phyloP scores from a whole-genome alignment of 768 basidiomycete genomes.

The Calvatia gigantea region DNA sequence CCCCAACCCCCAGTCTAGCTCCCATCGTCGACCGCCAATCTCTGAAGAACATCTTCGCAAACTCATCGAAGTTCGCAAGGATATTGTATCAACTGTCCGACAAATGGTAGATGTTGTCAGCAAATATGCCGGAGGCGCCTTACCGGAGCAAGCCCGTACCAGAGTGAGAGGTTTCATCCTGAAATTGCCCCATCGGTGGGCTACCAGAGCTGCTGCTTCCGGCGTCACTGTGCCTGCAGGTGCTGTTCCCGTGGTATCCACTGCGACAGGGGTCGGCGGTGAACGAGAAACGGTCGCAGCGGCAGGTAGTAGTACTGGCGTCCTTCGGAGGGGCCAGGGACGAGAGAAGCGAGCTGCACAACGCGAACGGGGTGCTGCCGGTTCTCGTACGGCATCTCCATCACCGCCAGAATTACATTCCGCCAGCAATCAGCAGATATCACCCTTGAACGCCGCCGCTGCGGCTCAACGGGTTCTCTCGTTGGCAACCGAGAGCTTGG shows the following conservation, averaged over 20 bases:
- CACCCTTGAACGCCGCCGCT: conserved; percentile 56
- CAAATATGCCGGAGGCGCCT: conserved; percentile 80
- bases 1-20: conserved; percentile 34
- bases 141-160: conserved; percentile 78
- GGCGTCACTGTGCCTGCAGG: conserved; percentile 4
- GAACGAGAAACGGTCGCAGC: conserved; percentile 30
- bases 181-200: conserved; percentile 80
- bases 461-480: conserved; percentile 81
- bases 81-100: conserved; percentile 85
- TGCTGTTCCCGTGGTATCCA: not conserved
- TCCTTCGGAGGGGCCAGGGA: conserved; percentile 24
- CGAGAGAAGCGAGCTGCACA: conserved; percentile 27
- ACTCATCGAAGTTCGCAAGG: conserved; percentile 69
- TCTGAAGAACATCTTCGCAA: conserved; percentile 54
- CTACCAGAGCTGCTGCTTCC: conserved; percentile 35
- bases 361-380: conserved; percentile 39
- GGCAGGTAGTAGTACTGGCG: conserved; percentile 29
- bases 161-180: conserved; percentile 77
- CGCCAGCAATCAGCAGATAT: conserved; percentile 16
- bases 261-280: conserved; percentile 2
- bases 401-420: not conserved
- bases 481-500: conserved; percentile 86
- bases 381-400: conserved; percentile 12
- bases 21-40: conserved; percentile 29
- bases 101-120: conserved; percentile 87